Conservation (phyloP, 345 rosid genomes). For the Boechera stricta region DNA sequence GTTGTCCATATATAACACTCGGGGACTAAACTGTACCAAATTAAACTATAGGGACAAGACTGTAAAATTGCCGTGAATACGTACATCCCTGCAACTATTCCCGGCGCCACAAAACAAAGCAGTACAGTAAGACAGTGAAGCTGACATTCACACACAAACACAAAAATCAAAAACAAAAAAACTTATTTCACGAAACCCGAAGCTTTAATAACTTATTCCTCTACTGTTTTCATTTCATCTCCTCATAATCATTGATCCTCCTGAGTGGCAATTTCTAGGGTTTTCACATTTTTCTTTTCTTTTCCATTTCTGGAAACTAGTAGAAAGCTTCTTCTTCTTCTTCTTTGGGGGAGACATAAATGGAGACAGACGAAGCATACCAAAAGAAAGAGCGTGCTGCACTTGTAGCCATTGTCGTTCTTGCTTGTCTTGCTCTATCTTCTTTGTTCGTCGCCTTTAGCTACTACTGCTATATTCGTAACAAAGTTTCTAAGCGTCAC, state of each 20-base stretch:
- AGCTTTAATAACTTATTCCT: slow-evolving; percentile 22
- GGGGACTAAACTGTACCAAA: slow-evolving; percentile 7
- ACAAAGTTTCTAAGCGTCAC: slow-evolving; percentile 73
- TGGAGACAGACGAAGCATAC: slow-evolving; percentile 57
- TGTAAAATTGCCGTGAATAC: slow-evolving; percentile 1
- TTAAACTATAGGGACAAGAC: background rate
- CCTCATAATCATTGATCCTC: background rate
- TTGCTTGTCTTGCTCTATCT: slow-evolving; percentile 75
- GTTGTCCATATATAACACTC: background rate
- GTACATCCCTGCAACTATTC: slow-evolving; percentile 32
- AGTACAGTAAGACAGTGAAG: slow-evolving; percentile 40
- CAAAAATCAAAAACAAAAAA: slow-evolving; percentile 12
- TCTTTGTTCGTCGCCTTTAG: slow-evolving; percentile 83
- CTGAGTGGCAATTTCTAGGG: slow-evolving; percentile 44
- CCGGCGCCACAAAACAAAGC: slow-evolving; percentile 45
- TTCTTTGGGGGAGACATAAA: background rate
- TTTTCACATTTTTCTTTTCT: slow-evolving; percentile 18
- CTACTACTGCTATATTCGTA: slow-evolving; percentile 91
- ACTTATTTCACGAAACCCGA: slow-evolving; percentile 33
- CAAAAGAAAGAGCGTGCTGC: slow-evolving; percentile 66
- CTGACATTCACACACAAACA: slow-evolving; percentile 34
- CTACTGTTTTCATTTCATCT: slow-evolving; percentile 30
- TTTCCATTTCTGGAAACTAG: slow-evolving; percentile 37
- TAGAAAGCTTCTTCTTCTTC: background rate
- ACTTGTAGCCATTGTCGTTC: slow-evolving; percentile 71